Evolutionary conservation across 768 basidiomycete genomes (phyloP), one percentile per base, ranked within the genome.

Genomic region (Hericium alpestre): DNA sequence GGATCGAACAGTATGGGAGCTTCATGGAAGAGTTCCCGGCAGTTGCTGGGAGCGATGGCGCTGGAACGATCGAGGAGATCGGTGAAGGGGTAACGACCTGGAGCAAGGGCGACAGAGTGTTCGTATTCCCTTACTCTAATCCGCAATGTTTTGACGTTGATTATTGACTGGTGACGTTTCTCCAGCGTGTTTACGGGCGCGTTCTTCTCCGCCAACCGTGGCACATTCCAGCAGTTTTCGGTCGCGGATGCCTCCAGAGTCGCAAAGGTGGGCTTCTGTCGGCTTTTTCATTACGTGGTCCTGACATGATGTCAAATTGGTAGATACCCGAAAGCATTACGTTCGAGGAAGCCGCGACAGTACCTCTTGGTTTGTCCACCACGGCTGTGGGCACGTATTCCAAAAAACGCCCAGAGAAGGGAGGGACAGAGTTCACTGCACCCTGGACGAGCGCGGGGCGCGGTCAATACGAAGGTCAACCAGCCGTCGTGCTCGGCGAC

Each of bases 311-410:
- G 10, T 3, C 9, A 12, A 12, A 20, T 39, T 20, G 9, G 3
- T 51, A 79, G 76, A 76, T 82, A 38, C 80, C 81, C 0, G 65
- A 70, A 4, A 72, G 68, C 49, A 41, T 79, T 47, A 71, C 76
- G 1, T 79, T 76, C 57, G 80, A 79, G 11, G 68, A 78, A 56
- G 80, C 75, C 2, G 60, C 76, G 0, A 75, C 79, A 1, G 64
- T 83, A 15, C 78, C 81, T 4, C 66, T 78, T 1, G 79, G 71
- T 1, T 59, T 81, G 16, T 71, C 73, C 6, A 76, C 77, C 22
- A 76, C 78, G 12, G 76, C 75, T 38, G 67, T 74, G n/a, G 81
- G 77, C 3, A 59, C 82, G 20, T 82, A 78, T 65, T 70, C 65
- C 23, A 63, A 57, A 51, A 65, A 43, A 16, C 66, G 72, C 0